These are phyloP conservation scores for Pyrenochaeta sp. DNA, from an alignment of 2,329 filamentous ascomycete species.

Conservation along the genomic window DNA sequence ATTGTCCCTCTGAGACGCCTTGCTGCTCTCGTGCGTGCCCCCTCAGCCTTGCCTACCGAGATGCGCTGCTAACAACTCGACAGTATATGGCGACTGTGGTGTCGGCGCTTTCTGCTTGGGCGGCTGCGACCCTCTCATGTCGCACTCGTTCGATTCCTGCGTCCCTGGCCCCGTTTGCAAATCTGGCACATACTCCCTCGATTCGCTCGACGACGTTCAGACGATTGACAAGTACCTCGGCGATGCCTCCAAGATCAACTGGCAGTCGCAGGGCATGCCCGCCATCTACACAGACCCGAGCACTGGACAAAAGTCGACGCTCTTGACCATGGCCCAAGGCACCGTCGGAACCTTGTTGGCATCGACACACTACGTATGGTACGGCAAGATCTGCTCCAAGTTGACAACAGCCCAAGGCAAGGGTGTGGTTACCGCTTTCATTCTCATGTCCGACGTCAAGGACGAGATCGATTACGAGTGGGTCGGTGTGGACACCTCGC, in stretches of 20 bases:
- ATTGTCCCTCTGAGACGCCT: slow-evolving; percentile 69
- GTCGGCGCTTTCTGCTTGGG: slow-evolving; percentile 94
- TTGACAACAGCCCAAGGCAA: slow-evolving; percentile 84
- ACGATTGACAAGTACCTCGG: slow-evolving; percentile 86
- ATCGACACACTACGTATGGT: slow-evolving; percentile 91
- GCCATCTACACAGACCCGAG: slow-evolving; percentile 66
- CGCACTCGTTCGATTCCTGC: slow-evolving; percentile 83
- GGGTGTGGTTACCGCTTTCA: slow-evolving; percentile 97
- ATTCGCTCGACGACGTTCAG: slow-evolving; percentile 72
- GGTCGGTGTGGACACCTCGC: slow-evolving; percentile 78
- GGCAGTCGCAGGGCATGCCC: slow-evolving; percentile 85
- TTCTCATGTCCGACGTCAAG: slow-evolving; percentile 92
- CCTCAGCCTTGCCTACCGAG: neutral
- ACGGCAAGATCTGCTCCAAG: slow-evolving; percentile 86
- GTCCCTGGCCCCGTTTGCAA: slow-evolving; percentile 84
- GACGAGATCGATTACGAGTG: slow-evolving; percentile 99
- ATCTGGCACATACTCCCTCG: slow-evolving; percentile 76
- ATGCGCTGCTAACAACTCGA: slow-evolving; percentile 29
- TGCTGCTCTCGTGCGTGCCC: slow-evolving; percentile 51
- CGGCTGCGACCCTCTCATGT: slow-evolving; percentile 89
- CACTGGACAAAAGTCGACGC: slow-evolving; percentile 54
- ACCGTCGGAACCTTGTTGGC: slow-evolving; percentile 89
- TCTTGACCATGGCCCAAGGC: slow-evolving; percentile 88
- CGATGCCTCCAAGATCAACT: slow-evolving; percentile 80
- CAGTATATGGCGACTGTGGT: slow-evolving; percentile 93